Conservation (phyloP, 1,284 basidiomycete genomes). For the Cerioporus squamosus region DNA sequence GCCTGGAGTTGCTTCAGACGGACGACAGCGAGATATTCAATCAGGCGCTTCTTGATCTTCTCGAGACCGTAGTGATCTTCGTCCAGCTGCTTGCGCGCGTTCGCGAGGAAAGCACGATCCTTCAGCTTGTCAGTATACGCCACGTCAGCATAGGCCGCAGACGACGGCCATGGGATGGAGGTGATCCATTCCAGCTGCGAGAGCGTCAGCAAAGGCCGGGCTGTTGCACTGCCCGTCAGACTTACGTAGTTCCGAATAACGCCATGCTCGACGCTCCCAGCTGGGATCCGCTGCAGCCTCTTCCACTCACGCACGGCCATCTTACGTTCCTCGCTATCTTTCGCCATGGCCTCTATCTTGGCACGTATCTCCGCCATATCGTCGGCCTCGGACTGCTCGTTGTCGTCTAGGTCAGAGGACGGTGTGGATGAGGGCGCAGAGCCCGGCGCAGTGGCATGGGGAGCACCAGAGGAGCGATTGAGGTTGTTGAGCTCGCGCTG, state of each 20-base stretch:
- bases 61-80: constrained; percentile 89
- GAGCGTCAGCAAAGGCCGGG: constrained; percentile 20
- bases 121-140: constrained; percentile 41
- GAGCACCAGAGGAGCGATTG: constrained; percentile 29
- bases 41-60: constrained; percentile 88
- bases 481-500: constrained; percentile 82
- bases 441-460: not conserved
- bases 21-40: constrained; percentile 90
- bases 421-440: not conserved
- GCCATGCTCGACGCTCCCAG: constrained; percentile 78
- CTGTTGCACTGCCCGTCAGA: constrained; percentile 10
- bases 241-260: constrained; percentile 79
- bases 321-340: constrained; percentile 77
- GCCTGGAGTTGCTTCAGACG: constrained; percentile 68
- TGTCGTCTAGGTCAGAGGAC: constrained; percentile 67
- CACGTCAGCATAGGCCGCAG: constrained; percentile 29
- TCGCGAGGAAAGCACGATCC: constrained; percentile 61
- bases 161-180: constrained; percentile 73
- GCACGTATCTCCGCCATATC: constrained; percentile 80
- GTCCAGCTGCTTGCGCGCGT: constrained; percentile 78
- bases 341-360: constrained; percentile 80
- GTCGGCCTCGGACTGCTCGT: constrained; percentile 77
- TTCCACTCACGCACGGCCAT: constrained; percentile 86
- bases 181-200: constrained; percentile 84
- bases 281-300: constrained; percentile 73